Evolutionary conservation across 1,284 basidiomycete species (phyloP), one percentile per base, ranked within the genome.

Genomic region (Pascua guehoae): DNA sequence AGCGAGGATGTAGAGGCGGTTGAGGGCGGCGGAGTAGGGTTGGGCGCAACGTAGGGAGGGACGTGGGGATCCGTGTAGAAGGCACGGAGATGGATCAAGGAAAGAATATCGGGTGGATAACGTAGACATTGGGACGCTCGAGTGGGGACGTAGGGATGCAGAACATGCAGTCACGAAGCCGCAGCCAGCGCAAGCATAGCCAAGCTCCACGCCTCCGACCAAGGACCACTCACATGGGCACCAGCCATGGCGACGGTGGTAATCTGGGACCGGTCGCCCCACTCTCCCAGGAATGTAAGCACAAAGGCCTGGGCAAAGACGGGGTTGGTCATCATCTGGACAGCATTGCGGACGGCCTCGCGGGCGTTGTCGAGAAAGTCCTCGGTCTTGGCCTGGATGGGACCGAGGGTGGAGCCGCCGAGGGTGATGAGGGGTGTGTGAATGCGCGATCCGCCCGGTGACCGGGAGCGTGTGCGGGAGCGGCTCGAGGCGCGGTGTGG

Each of bases 221-320:
- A 32, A 3, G 24, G 24, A 2, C n/a, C 12, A 82, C 88, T 67
- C 70, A 97, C 94, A 80, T 98, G 91, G 24, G 95, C 91, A 40
- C 95, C 94, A 1, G 89, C 96, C 49, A 98, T 81, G 2, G 92
- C 94, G 64, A 98, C 97, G 0, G 95, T 98, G 0, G 96, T 89
- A 66, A 98, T 95, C 79, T 98, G 96, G 70, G 89, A 93, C 46
- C 95, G 81, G 78, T 98, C 96, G 1, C 95, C 96, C 95, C 95
- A 98, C 77, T 98, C 95, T 18, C 94, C 96, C 12, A 98, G 81
- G 77, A 98, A 98, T 0, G 95, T 98, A 56, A 98, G 81, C 41
- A 95, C 80, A 67, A 98, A 98, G 0, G 92, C 86, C 76, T 98
- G 94, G 2, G 95, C 92, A 68, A 97, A 97, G 1, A 96, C 89